Evolutionary conservation across 106 monocot genomes (phyloP).

Genomic region (Allium cepa): DNA sequence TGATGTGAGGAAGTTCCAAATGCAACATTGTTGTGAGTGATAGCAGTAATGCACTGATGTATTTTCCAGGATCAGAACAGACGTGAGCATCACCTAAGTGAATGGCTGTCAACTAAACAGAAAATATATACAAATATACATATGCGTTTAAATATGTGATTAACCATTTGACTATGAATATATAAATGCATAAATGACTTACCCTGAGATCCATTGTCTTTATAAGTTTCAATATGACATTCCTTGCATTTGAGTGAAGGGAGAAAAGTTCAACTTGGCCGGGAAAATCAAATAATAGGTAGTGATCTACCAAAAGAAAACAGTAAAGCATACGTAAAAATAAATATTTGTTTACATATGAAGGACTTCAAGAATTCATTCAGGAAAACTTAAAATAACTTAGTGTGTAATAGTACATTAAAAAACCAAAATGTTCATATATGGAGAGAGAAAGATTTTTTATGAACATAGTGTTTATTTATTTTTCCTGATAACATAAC

Average conservation of each 20-base stretch:
- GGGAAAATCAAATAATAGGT: slow-evolving; percentile 94
- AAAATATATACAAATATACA: neutral
- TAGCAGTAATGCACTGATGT: slow-evolving; percentile 85
- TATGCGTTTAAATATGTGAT: neutral
- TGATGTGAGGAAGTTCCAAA: slow-evolving; percentile 93
- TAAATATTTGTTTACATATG: no score
- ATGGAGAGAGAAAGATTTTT: no score
- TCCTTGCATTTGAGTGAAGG: slow-evolving; percentile 92
- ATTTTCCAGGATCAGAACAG: slow-evolving; percentile 96
- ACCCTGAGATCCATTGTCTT: slow-evolving; percentile 79
- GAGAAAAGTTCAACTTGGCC: slow-evolving; percentile 99
- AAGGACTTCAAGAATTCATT: no score
- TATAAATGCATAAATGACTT: slow-evolving; percentile 9
- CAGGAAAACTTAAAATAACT: no score
- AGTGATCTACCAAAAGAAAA: slow-evolving; percentile 55
- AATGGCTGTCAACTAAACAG: slow-evolving; percentile 69
- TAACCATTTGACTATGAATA: no score
- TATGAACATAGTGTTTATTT: no score
- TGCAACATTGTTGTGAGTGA: slow-evolving; percentile 90
- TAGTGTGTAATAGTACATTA: no score
- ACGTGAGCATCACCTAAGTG: slow-evolving; percentile 94
- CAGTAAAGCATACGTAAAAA: no score
- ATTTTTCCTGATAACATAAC: no score
- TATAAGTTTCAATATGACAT: slow-evolving; percentile 58
- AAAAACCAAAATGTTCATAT: no score